A percentile compares a stretch with the other conserved stretches of the same genome.
These are phyloP conservation scores for Colletotrichum caudatum DNA, from an alignment of 2,329 filamentous ascomycete species.

Conservation along the genomic window DNA sequence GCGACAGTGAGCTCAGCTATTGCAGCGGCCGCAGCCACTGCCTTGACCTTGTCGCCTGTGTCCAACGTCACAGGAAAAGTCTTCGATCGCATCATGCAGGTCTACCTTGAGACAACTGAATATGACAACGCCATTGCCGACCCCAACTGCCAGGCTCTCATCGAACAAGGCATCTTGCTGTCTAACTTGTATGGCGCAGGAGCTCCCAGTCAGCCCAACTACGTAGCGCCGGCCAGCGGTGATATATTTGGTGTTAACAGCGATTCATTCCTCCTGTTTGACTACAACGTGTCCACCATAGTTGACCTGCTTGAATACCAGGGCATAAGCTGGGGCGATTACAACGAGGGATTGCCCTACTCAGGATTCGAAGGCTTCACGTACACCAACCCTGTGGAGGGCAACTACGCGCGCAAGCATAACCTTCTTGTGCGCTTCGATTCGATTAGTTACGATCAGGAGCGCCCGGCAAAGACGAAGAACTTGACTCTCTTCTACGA, in stretches of 20 bases:
- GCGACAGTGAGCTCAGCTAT: slow-evolving; percentile 62
- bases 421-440: slow-evolving; percentile 28
- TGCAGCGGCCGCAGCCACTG: slow-evolving; percentile 68
- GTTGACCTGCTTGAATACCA: slow-evolving; percentile 50
- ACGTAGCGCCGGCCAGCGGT: slow-evolving; percentile 70
- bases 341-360: slow-evolving; percentile 47
- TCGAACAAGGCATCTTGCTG: slow-evolving; percentile 49
- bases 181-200: slow-evolving; percentile 63
- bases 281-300: slow-evolving; percentile 63
- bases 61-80: slow-evolving; percentile 76
- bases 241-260: slow-evolving; percentile 74
- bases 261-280: slow-evolving; percentile 69
- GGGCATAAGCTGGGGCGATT: slow-evolving; percentile 50
- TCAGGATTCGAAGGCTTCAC: slow-evolving; percentile 43
- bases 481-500: slow-evolving; percentile 16
- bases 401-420: slow-evolving; percentile 29
- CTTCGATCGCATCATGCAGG: slow-evolving; percentile 79
- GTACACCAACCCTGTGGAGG: slow-evolving; percentile 17
- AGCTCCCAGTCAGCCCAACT: slow-evolving; percentile 76
- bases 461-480: slow-evolving; percentile 1
- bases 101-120: slow-evolving; percentile 84
- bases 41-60: slow-evolving; percentile 69
- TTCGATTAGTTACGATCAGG: background rate
- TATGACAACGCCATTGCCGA: slow-evolving; percentile 74
- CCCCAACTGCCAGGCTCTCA: slow-evolving; percentile 50